Conservation (phyloP, 441 rosid genomes). For the Sinapis alba region DNA sequence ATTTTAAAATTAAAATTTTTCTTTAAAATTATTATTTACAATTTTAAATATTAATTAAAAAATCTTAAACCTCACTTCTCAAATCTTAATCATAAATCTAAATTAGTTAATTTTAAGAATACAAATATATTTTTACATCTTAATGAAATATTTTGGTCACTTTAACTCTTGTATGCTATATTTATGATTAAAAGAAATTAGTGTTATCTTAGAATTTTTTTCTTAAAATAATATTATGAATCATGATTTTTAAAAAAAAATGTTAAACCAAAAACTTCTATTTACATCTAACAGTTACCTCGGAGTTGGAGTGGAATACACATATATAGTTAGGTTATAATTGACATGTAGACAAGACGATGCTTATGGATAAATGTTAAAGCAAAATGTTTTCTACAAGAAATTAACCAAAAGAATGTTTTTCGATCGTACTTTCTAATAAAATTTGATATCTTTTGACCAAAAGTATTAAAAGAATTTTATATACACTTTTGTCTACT, state of each 20-base stretch:
- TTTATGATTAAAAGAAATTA: too few relatives aligned
- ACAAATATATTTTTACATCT: too few relatives aligned
- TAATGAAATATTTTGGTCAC: too few relatives aligned
- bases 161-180: too few relatives aligned
- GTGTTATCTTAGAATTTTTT: too few relatives aligned
- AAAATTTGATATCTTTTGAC: slow-evolving; percentile 37
- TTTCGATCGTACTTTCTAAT: slow-evolving; percentile 27
- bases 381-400: slow-evolving; percentile 28
- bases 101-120: too few relatives aligned
- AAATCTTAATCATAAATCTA: too few relatives aligned
- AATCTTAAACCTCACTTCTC: too few relatives aligned
- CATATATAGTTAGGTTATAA: background rate
- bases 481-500: slow-evolving; percentile 29
- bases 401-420: background rate
- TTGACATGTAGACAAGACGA: background rate
- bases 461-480: slow-evolving; percentile 3
- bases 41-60: too few relatives aligned
- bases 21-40: too few relatives aligned
- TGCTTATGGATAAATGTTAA: slow-evolving; percentile 8
- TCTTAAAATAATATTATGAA: background rate
- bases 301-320: background rate
- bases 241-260: background rate
- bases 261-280: background rate
- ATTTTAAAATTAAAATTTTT: too few relatives aligned
- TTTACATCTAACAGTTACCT: background rate